These are phyloP conservation scores for Vigna radiata DNA, from an alignment of 306 rosid species.

Conservation along the genomic window DNA sequence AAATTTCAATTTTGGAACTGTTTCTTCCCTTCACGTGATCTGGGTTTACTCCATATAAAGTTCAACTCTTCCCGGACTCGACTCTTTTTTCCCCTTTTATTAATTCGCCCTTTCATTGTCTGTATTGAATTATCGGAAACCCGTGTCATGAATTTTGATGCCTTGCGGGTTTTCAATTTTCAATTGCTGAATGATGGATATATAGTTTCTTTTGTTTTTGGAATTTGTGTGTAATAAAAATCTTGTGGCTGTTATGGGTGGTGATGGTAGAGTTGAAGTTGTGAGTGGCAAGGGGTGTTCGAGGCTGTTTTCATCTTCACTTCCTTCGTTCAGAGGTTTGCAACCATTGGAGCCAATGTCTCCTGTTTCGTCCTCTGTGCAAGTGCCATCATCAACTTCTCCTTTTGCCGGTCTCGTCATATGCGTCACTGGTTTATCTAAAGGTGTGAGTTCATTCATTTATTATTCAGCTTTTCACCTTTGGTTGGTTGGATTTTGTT, in stretches of 20 bases:
- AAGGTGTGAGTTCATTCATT: conserved; percentile 61
- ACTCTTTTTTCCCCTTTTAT: neutral
- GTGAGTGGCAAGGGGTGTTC: conserved; percentile 83
- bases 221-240: conserved; percentile 40
- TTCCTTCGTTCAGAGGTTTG: conserved; percentile 61
- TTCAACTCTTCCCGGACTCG: neutral
- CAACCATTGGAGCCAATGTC: conserved; percentile 69
- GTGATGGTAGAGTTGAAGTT: conserved; percentile 77
- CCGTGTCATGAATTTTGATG: neutral
- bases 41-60: conserved; percentile 29
- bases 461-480: conserved; percentile 22
- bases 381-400: conserved; percentile 56
- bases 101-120: conserved; percentile 7
- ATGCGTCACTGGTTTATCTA: conserved; percentile 95
- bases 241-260: conserved; percentile 62
- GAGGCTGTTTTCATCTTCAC: conserved; percentile 72
- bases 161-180: conserved; percentile 25
- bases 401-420: conserved; percentile 88
- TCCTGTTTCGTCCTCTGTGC: conserved; percentile 67
- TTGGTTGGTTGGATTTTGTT: conserved; percentile 8
- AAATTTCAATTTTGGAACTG: conserved; percentile 28
- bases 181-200: conserved; percentile 27
- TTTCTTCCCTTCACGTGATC: conserved; percentile 32
- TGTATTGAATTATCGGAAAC: neutral
- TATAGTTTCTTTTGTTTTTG: conserved; percentile 26